Evolutionary conservation across 1,284 basidiomycete species (phyloP), one percentile per base, ranked within the genome.

Genomic region (Tremellales sp.): DNA sequence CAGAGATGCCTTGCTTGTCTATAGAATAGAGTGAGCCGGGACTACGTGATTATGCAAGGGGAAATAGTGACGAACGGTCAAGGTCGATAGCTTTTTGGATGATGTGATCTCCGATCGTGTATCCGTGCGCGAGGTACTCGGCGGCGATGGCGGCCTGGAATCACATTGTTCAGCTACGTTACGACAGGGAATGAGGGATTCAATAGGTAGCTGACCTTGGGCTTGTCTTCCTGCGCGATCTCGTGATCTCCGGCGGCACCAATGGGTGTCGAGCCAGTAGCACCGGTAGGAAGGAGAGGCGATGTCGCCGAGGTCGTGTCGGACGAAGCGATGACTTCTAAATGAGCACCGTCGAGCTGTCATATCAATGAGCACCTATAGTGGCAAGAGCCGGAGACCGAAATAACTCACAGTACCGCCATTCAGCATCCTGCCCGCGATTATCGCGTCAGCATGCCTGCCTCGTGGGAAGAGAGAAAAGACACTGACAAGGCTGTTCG

Each of bases 1-100:
- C 75, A 8, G 89, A 93, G 60, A 95, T 95, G 28, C 92, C 92
- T 60, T 87, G 82, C 68, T 88, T 82, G 47, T 78, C 85, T 87
- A n/a, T n/a, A n/a, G 53, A 9, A 12, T 16, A 8, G 31, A 8
- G 16, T 50, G 29, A 50, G 48, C 35, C 25, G 31, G 4, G 44
- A 26, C 21, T 25, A 43, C n/a, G n/a, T n/a, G n/a, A n/a, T n/a
- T n/a, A n/a, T n/a, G n/a, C n/a, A n/a, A n/a, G n/a, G 19, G 21
- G 25, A 13, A 48, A 10, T 26, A 24, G n/a, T 24, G 37, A 74
- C 83, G 59, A 59, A 87, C 86, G 74, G 73, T 94, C 90, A 42
- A 91, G 76, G 50, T 91, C 87, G 63, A 97, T 95, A 21, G 91
- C 88, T 53, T 83, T 82, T 58, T 86, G 78, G 39, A 95, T 77